A percentile compares a stretch with the other conserved stretches of the same genome.
phyloP scores from a whole-genome alignment of 441 rosid genomes.

The Sinapis alba region DNA sequence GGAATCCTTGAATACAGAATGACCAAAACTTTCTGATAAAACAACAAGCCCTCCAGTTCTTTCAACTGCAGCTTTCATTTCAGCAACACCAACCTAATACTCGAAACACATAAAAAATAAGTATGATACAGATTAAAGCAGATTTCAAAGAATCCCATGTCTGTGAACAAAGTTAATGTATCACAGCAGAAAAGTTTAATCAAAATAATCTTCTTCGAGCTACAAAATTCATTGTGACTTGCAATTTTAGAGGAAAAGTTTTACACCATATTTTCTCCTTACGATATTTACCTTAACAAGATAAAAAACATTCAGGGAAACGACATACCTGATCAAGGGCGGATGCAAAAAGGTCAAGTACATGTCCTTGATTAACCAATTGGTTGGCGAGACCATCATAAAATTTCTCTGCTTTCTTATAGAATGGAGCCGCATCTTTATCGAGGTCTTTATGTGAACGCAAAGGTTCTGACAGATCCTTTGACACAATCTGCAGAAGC shows the following conservation, averaged over 20 bases:
- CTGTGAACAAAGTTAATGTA: neutral
- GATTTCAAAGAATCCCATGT: neutral
- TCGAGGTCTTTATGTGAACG: constrained; percentile 99
- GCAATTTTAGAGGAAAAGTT: constrained; percentile 2
- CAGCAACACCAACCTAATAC: constrained; percentile 95
- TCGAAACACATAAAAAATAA: neutral
- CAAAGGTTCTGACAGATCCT: constrained; percentile 96
- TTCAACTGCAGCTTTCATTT: constrained; percentile 98
- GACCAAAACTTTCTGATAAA: constrained; percentile 98
- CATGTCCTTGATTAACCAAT: constrained; percentile 98
- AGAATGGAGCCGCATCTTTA: constrained; percentile 97
- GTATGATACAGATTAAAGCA: neutral
- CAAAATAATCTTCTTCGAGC: constrained; percentile 15
- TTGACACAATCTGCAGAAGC: constrained; percentile 84
- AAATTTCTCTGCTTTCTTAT: constrained; percentile 94
- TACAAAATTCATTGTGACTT: constrained; percentile 14
- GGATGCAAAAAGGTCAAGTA: constrained; percentile 95
- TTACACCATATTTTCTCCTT: neutral
- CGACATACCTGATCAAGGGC: constrained; percentile 95
- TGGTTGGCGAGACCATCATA: constrained; percentile 89
- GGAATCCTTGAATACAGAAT: constrained; percentile 96
- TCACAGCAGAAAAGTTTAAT: neutral
- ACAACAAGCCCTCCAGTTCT: constrained; percentile 99
- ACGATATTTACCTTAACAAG: constrained; percentile 4
- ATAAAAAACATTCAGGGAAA: constrained; percentile 1